Base-by-base conservation (phyloP, 192 early-diverging fungal species). In the Dimargaris cristalligena region DNA sequence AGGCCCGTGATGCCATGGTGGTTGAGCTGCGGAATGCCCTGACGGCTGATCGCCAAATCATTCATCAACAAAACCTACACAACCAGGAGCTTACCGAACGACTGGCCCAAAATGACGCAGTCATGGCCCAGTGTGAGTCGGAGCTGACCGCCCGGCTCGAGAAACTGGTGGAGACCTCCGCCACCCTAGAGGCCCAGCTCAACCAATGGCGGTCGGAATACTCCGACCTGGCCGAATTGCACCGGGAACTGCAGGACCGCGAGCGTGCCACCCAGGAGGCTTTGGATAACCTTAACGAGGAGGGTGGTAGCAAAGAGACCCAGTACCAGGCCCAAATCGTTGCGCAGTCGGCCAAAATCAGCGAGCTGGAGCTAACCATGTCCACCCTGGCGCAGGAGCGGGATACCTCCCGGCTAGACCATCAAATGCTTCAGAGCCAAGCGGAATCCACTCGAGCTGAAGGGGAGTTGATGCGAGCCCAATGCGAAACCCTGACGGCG, bases 261-360 rank as follows among this genome's bases (percentile, higher is more conserved):
- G 38, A 41, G 38, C 16, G 38, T 34, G 0, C 13, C 46, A 38
- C 46, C n/a, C 22, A 2, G 13, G 14, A 33, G 22, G 1, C 4
- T 10, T n/a, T 59, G 22, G 69, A 69, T 67, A 67, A 69, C 34
- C 25, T 58, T 1, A 65, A 67, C 35, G 58, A 41, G 22, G 61
- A 34, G 11, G 38, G n/a, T 33, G 30, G 26, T 23, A 58, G 14
- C 41, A 58, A 25, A 0, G 74, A 75, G 41, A 62, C 67, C 47
- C 62, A 49, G 14, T 49, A 70, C 14, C 58, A 67, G 31, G 51
- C 69, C 30, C 33, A 65, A 0, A 65, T 65, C 10, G 62, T 70
- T 1, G 55, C 44, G 23, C 67, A 75, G 62, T 64, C 72, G 30
- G 65, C 74, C 3, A 56, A 60, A 1, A 62, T 66, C 29, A 62